Evolutionary conservation across 345 rosid genomes (phyloP), one percentile per base, ranked within the genome.

Genomic region (Bretschneidera sinensis): DNA sequence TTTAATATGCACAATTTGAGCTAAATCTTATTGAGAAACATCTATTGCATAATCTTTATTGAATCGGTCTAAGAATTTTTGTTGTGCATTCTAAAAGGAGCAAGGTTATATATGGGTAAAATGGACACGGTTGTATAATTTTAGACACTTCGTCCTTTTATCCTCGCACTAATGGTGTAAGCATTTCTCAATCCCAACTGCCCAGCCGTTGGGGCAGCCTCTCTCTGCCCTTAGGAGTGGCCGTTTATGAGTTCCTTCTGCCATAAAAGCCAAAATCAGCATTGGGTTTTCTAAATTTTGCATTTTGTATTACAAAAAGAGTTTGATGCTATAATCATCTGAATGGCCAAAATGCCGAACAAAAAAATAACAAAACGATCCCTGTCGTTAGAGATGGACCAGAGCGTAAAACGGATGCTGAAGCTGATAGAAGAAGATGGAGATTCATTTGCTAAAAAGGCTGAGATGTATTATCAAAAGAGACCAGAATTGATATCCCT

Each of bases 391-490:
- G 99, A 85, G 69, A 94, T 94, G 96, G 99, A 94, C 75, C 85
- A 80, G 47, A 75, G 78, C 8, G 85, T 88, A 45, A 90, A 82
- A 54, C 80, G 75, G 68, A 88, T 94, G 92, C 48, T 88, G 68
- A 88, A 85, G 60, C 82, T 90, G 56, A 82, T 90, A 19, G 96
- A 90, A 72, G 92, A 86, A 71, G 97, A 94, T 52, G 99, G 77
- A 47, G 99, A 86, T 64, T 86, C 96, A 6, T 86, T 90, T 69
- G 96, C 92, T 0, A 88, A 87, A 74, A 90, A 89, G 78, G 99
- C 90, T 39, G 96, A 85, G 65, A 83, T 86, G 89, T 88, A 88
- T 76, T 85, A 88, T 62, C 78, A 83, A 62, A 94, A 79, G 60
- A 85, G 95, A 59, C 99, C 99, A 0, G 88, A 94, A 64, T 72